Evolutionary conservation across 306 rosid genomes (phyloP), one percentile per base, ranked within the genome.

Genomic region (Datisca glomerata): DNA sequence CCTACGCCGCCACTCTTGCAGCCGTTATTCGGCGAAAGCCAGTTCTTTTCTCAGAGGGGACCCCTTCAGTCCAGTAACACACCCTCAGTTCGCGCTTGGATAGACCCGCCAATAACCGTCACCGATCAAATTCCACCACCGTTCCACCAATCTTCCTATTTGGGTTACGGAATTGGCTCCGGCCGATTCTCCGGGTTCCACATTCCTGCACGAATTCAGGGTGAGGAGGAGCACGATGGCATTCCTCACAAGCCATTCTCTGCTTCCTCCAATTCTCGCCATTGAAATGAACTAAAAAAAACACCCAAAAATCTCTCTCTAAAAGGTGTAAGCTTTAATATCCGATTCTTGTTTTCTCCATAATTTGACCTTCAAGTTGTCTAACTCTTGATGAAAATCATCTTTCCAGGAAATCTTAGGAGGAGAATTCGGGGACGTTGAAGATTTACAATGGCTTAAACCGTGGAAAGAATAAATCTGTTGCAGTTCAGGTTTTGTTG

Each of bases 31-130:
- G 69, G 68, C 22, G 59, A 47, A 28, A 68, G 76, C 63, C 81
- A 87, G 68, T 74, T 65, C 62, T 58, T 80, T 72, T 56, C 79
- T 51, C 94, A 86, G 94, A 81, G 94, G 96, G 96, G 96, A 72
- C 86, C 94, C 96, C 96, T 81, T 86, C 96, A 86, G 96, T 86
- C 96, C 96, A 86, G 96, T 81, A 67, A 78, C 86, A 64, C 47
- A 58, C 83, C 83, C 40, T 67, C 82, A 38, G 33, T 75, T 71
- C 94, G 89, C 64, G 94, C 84, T 64, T 84, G 86, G 98, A 75
- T 84, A 43, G 86, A 89, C 66, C 78, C 84, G 29, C 15, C 59
- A 18, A 43, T 43, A 7, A 11, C 78, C 47, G 36, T 66, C 1
- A 49, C 58, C 6, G 49, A 78, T 47, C 83, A 74, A 24, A 64